phyloP scores from a whole-genome alignment of 495 filamentous ascomycete genomes.

The Tuber aestivum region DNA sequence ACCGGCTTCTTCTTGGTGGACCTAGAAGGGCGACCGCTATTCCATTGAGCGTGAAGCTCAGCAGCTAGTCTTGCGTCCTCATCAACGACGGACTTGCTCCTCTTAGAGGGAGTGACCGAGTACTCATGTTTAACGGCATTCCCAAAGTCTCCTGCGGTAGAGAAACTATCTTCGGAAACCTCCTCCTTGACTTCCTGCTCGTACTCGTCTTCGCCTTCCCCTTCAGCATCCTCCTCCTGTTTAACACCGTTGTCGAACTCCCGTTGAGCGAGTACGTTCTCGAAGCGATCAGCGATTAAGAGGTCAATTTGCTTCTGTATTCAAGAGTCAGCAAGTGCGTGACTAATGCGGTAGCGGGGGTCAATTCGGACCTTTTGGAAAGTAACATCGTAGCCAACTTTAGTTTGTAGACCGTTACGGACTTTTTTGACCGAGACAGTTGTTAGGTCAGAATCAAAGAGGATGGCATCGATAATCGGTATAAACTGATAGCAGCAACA shows the following conservation, averaged over 20 bases:
- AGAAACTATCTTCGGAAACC: constrained; percentile 47
- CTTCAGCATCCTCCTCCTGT: constrained; percentile 56
- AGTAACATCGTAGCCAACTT: constrained; percentile 72
- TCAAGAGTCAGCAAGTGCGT: constrained; percentile 8
- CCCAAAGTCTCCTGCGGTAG: constrained; percentile 20
- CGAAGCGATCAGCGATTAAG: constrained; percentile 86
- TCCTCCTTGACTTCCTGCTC: constrained; percentile 49
- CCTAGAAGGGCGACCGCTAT: constrained; percentile 64
- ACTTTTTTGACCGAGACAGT: constrained; percentile 92
- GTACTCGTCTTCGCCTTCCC: constrained; percentile 46
- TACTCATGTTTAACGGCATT: constrained; percentile 36
- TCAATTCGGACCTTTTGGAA: constrained; percentile 66
- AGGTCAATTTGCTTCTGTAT: constrained; percentile 67
- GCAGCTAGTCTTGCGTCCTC: constrained; percentile 82
- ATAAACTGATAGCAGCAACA: constrained; percentile 52
- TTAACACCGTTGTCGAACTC: constrained; percentile 43
- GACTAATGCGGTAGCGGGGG: constrained; percentile 5
- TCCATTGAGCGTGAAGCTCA: constrained; percentile 86
- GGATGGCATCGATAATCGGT: constrained; percentile 85
- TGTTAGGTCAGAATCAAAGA: constrained; percentile 71
- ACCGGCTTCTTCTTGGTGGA: constrained; percentile 47
- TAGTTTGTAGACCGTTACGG: constrained; percentile 67
- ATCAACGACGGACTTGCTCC: constrained; percentile 57
- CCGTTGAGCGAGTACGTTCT: constrained; percentile 58
- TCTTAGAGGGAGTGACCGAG: constrained; percentile 46